Base-by-base conservation (phyloP, 1,284 basidiomycete genomes). In the Malassezia japonica region DNA sequence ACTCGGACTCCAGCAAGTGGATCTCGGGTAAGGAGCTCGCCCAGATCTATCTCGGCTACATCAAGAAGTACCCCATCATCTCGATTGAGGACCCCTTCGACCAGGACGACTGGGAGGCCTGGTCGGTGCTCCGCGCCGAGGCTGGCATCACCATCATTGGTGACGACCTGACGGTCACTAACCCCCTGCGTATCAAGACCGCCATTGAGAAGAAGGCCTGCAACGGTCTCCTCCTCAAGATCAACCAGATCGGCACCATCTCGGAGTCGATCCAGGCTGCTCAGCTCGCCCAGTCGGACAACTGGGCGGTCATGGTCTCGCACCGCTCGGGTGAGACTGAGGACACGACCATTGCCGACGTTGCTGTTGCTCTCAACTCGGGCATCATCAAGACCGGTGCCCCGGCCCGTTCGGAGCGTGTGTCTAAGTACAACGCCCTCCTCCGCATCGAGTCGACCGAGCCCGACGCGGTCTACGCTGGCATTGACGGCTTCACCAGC, bases 151-250 rank as follows among this genome's bases (percentile, higher is more conserved):
- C 92, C 78, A 86, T 95, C 70, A 91, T 96, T 70, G 91, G 91
- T 72, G 92, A 98, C 73, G 92, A 99, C 76, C 78, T 99, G 77
- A 95, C 91, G 28, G 94, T 99, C 68, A 98, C 94, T 73, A 99
- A 98, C 83, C 89, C 90, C 37, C 78, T 86, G 60, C 85, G 94
- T 60, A 96, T 99, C 83, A 90, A 90, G 83, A 92, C 87, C 40
- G 94, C 94, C 66, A 95, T 98, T 64, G 87, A 96, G 79, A 95
- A 94, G 83, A 96, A 95, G 82, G 87, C 94, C 37, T 98, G 92
- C 83, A 96, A 96, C 75, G 94, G 90, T 76, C 82, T 99, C 32
- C 81, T 99, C 63, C 84, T 99, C 77, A 99, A 98, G 84, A 83
- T 84, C 71, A 74, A 74, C 71, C 92, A 98, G 78, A 98, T 99